A percentile compares a stretch with the other conserved stretches of the same genome.
phyloP scores from a whole-genome alignment of 2,329 filamentous ascomycete species.

The Phoma herbarum region DNA sequence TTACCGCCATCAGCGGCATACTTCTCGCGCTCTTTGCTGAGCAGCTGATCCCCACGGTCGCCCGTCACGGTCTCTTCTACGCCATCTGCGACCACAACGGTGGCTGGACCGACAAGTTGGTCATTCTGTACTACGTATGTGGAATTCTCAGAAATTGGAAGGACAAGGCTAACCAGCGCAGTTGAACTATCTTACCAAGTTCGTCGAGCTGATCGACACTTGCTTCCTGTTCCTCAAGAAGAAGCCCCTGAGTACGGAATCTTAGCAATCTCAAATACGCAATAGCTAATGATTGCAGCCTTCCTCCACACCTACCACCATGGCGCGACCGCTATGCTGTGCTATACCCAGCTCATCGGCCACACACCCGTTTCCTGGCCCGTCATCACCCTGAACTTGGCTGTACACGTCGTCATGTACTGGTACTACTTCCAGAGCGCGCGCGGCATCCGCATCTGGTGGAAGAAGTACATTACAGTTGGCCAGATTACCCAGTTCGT shows the following conservation, averaged over 20 bases:
- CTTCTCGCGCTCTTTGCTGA: conserved; percentile 88
- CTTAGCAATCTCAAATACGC: background rate
- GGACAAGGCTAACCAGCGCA: conserved; percentile 58
- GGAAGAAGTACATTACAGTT: conserved; percentile 99
- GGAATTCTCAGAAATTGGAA: conserved; percentile 1
- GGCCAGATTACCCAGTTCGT: conserved; percentile 98
- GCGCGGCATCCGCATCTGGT: conserved; percentile 95
- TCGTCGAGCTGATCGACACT: conserved; percentile 93
- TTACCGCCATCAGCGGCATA: conserved; percentile 83
- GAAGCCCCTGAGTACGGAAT: conserved; percentile 83
- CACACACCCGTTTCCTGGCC: conserved; percentile 96
- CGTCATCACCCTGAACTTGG: conserved; percentile 88
- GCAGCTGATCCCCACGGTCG: conserved; percentile 85
- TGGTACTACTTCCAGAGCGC: conserved; percentile 99
- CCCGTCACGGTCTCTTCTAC: conserved; percentile 83
- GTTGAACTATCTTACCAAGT: conserved; percentile 99
- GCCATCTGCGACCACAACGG: conserved; percentile 83
- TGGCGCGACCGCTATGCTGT: conserved; percentile 93
- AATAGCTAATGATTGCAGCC: conserved; percentile 55
- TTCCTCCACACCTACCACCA: conserved; percentile 99
- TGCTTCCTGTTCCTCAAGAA: conserved; percentile 99
- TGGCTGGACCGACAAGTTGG: conserved; percentile 92
- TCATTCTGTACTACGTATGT: conserved; percentile 96
- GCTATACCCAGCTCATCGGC: conserved; percentile 96
- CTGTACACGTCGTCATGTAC: conserved; percentile 98